Percentiles rank a stretch among this genome's conserved stretches.
Evolutionary conservation across 2,329 filamentous ascomycete species (phyloP).

Genomic region (Rosellinia necatrix): DNA sequence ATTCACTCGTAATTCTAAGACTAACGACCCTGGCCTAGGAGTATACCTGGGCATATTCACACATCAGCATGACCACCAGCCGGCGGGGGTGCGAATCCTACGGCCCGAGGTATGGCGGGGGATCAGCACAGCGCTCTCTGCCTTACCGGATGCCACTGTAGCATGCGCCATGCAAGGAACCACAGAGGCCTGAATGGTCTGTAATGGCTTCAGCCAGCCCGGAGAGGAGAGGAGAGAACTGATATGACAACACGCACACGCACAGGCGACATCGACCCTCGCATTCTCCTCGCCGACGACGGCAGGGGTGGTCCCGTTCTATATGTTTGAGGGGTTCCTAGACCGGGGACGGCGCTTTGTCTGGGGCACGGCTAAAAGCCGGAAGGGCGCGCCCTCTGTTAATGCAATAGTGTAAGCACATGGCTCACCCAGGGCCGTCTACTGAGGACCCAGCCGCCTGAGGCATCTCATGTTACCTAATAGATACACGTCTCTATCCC

Average conservation of each 20-base stretch:
- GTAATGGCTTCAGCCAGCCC: neutral
- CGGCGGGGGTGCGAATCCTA: conserved; percentile 8
- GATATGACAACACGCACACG: neutral
- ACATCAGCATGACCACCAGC: conserved; percentile 12
- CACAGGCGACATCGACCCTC: neutral
- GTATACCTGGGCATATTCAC: neutral
- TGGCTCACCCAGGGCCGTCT: no score
- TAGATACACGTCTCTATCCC: neutral
- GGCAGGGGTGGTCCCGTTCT: neutral
- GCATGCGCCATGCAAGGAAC: conserved; percentile 5
- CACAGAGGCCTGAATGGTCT: neutral
- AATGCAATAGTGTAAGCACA: neutral
- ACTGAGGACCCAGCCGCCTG: no score
- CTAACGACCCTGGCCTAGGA: neutral
- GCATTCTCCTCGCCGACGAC: conserved; percentile 3
- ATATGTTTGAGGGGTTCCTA: conserved; percentile 8
- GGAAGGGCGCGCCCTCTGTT: neutral
- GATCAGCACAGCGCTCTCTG: neutral
- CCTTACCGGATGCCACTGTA: conserved; percentile 16
- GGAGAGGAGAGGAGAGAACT: neutral
- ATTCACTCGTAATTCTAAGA: neutral
- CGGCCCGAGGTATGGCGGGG: no score
- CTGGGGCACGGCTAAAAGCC: neutral
- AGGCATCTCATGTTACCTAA: no score
- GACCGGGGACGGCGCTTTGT: neutral